Conservation (phyloP, 2,329 filamentous ascomycete genomes). For the Alternaria sp. region DNA sequence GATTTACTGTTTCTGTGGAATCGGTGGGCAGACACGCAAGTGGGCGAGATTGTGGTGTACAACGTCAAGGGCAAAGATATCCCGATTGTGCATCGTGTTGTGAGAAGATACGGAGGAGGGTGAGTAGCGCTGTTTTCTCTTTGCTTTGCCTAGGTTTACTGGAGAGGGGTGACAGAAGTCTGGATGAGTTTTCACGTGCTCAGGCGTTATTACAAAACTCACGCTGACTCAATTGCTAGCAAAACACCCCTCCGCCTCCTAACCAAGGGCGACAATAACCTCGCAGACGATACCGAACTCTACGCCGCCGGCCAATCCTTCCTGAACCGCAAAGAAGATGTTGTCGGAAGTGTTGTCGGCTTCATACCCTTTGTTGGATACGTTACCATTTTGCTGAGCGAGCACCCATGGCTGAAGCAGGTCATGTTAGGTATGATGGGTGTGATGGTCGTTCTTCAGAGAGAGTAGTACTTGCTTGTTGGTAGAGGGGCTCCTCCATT, state of each 20-base stretch:
- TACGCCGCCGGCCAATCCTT: slow-evolving; percentile 89
- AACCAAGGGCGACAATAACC: slow-evolving; percentile 98
- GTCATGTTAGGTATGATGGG: slow-evolving; percentile 96
- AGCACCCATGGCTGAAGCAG: slow-evolving; percentile 97
- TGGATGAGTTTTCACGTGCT: background rate
- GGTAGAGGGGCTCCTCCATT: background rate
- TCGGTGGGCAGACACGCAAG: slow-evolving; percentile 67
- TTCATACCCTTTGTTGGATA: slow-evolving; percentile 97
- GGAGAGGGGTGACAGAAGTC: background rate
- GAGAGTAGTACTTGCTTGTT: slow-evolving; percentile 69
- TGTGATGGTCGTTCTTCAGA: slow-evolving; percentile 86
- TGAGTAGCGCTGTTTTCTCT: slow-evolving; percentile 47
- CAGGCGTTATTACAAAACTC: background rate
- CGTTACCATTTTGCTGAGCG: slow-evolving; percentile 92
- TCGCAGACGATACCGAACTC: slow-evolving; percentile 88
- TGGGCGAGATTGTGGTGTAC: slow-evolving; percentile 79
- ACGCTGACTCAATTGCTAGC: slow-evolving; percentile 44
- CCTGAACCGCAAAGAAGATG: slow-evolving; percentile 80
- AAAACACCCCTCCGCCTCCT: slow-evolving; percentile 70
- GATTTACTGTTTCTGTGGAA: slow-evolving; percentile 83
- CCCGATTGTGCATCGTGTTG: slow-evolving; percentile 92
- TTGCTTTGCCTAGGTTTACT: background rate
- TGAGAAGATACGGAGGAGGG: slow-evolving; percentile 72
- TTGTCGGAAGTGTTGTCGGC: slow-evolving; percentile 89
- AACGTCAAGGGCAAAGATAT: slow-evolving; percentile 95